Conservation (phyloP, 768 basidiomycete species). For the Suillus luteus region DNA sequence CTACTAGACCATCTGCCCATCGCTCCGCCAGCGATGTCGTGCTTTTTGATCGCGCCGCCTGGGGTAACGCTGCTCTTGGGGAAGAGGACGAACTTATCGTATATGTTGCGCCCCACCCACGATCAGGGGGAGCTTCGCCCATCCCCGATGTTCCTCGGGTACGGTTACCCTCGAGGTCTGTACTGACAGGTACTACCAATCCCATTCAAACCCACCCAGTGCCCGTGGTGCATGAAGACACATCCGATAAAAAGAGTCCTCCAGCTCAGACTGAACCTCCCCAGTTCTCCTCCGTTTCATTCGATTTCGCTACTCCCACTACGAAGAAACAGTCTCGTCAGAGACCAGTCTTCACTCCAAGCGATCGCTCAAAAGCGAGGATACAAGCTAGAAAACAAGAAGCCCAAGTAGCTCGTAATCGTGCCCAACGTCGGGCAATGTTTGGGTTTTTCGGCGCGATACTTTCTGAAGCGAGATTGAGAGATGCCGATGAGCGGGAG, state of each 20-base stretch:
- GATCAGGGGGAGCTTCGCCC: constrained; percentile 29
- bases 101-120: constrained; percentile 75
- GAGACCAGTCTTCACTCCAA: constrained; percentile 33
- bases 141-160: constrained; percentile 16
- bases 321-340: constrained; percentile 26
- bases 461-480: constrained; percentile 54
- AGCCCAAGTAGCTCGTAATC: constrained; percentile 14
- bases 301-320: constrained; percentile 16
- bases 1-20: constrained; percentile 18
- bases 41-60: constrained; percentile 23
- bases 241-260: background rate
- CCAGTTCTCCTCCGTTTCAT: constrained; percentile 32
- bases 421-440: constrained; percentile 26
- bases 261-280: constrained; percentile 15
- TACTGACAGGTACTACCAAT: constrained; percentile 25
- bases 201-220: constrained; percentile 10
- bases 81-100: constrained; percentile 72
- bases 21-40: constrained; percentile 25
- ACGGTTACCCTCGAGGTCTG: constrained; percentile 24
- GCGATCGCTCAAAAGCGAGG: constrained; percentile 27
- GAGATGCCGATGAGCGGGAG: constrained; percentile 33
- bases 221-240: background rate
- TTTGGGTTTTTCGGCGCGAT: constrained; percentile 58
- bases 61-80: constrained; percentile 27
- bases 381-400: constrained; percentile 28